Evolutionary conservation across 345 rosid genomes (phyloP).

Genomic region (Eucalyptus pauciflora): DNA sequence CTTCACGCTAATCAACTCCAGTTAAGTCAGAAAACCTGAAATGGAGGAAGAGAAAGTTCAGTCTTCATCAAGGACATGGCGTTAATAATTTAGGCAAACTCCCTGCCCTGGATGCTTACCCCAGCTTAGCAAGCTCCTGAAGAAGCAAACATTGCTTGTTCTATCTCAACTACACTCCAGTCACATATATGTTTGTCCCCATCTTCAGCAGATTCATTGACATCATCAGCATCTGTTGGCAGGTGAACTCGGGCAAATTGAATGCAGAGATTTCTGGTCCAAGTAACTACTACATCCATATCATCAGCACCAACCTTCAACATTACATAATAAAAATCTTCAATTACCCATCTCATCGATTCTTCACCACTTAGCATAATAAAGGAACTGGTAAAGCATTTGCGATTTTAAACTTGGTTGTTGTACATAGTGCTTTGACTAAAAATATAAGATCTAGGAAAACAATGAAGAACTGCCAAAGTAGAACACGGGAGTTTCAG

Average conservation of each 20-base stretch:
- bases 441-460: background rate
- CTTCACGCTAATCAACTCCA: constrained; percentile 87
- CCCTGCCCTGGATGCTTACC: constrained; percentile 42
- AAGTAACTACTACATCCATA: constrained; percentile 71
- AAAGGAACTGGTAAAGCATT: background rate
- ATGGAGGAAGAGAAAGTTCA: background rate
- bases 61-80: background rate
- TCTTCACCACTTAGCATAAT: background rate
- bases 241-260: constrained; percentile 35
- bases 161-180: constrained; percentile 93
- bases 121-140: constrained; percentile 66
- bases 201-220: constrained; percentile 24
- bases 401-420: background rate
- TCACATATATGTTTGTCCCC: constrained; percentile 39
- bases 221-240: constrained; percentile 25
- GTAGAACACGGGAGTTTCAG: background rate
- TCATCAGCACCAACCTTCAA: constrained; percentile 78
- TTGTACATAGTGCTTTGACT: background rate
- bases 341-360: background rate
- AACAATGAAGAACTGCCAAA: background rate
- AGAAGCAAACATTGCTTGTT: constrained; percentile 90
- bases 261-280: constrained; percentile 73
- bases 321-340: background rate
- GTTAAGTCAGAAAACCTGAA: constrained; percentile 83
- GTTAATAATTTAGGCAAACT: background rate